Conservation (phyloP, 2,329 filamentous ascomycete species). For the Fusarium poae region DNA sequence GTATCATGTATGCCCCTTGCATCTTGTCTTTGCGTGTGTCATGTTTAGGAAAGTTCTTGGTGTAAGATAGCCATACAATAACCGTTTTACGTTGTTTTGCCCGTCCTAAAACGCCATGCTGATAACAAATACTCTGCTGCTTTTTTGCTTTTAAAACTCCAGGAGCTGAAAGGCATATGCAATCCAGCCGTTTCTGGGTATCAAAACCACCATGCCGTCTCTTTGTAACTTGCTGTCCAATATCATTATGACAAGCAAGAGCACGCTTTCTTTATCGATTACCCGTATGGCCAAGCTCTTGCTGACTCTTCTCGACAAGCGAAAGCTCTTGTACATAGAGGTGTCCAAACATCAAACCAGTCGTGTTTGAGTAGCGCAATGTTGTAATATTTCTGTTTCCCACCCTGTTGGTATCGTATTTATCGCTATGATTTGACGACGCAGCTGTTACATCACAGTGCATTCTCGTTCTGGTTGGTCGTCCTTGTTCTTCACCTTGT, state of each 20-base stretch:
- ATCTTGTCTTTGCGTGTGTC: conserved; percentile 18
- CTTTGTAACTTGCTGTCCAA: conserved; percentile 12
- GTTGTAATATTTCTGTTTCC: not conserved
- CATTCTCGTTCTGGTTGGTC: conserved; percentile 63
- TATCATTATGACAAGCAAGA: conserved; percentile 16
- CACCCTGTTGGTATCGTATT: not conserved
- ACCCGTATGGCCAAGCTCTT: not conserved
- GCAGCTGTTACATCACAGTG: conserved; percentile 58
- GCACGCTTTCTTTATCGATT: not conserved
- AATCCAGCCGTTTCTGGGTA: not conserved
- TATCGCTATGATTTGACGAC: conserved; percentile 2
- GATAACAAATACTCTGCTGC: conserved; percentile 29
- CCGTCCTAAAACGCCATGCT: conserved; percentile 43
- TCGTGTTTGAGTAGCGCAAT: conserved; percentile 7
- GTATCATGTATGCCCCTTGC: not conserved
- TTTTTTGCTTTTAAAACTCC: conserved; percentile 11
- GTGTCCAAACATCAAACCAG: conserved; percentile 26
- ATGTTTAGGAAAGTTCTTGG: conserved; percentile 8
- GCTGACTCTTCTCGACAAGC: conserved; percentile 14
- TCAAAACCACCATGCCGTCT: not conserved
- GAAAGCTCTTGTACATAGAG: conserved; percentile 35
- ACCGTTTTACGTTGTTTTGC: conserved; percentile 18
- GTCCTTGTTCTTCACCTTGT: conserved; percentile 55
- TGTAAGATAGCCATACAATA: conserved; percentile 17
- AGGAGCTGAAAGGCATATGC: not conserved